These are phyloP conservation scores for Kluyveromyces dobzhanskii DNA, from an alignment of 805 yeast species.

Conservation along the genomic window DNA sequence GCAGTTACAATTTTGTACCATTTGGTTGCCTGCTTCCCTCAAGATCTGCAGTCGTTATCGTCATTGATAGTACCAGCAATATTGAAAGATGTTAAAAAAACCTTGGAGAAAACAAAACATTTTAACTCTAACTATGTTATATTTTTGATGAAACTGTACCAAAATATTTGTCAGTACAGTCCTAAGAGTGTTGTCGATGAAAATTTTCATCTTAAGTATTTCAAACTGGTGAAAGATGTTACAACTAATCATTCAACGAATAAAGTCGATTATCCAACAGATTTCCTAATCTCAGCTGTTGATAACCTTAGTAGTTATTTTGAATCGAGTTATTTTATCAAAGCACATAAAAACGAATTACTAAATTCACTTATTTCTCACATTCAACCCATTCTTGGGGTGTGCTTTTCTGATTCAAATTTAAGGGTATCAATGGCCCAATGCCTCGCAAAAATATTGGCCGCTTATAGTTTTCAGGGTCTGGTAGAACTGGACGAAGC, in stretches of 20 bases:
- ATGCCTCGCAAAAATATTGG: slow-evolving; percentile 30
- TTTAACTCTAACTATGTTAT: slow-evolving; percentile 26
- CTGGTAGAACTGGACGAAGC: slow-evolving; percentile 14
- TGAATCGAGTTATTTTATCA: slow-evolving; percentile 16
- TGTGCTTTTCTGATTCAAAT: not conserved
- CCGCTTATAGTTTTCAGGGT: slow-evolving; percentile 17
- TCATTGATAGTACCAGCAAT: slow-evolving; percentile 26
- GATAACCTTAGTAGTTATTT: slow-evolving; percentile 18
- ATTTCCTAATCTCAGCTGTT: slow-evolving; percentile 20
- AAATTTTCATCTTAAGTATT: slow-evolving; percentile 14
- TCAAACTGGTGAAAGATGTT: slow-evolving; percentile 18
- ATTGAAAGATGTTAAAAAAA: slow-evolving; percentile 30
- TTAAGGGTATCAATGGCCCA: slow-evolving; percentile 23
- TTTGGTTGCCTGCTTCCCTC: slow-evolving; percentile 28
- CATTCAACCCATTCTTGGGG: not conserved
- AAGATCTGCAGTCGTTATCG: slow-evolving; percentile 27
- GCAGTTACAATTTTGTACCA: slow-evolving; percentile 23
- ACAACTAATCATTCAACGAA: slow-evolving; percentile 16
- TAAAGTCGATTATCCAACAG: slow-evolving; percentile 20
- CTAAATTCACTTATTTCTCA: slow-evolving; percentile 12
- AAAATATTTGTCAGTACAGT: slow-evolving; percentile 16
- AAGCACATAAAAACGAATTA: slow-evolving; percentile 15
- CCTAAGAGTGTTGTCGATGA: slow-evolving; percentile 6
- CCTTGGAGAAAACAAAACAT: slow-evolving; percentile 24
- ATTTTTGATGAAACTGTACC: slow-evolving; percentile 16